Evolutionary conservation across 441 rosid genomes (phyloP), one percentile per base, ranked within the genome.

Genomic region (Arabidopsis hybrid): DNA sequence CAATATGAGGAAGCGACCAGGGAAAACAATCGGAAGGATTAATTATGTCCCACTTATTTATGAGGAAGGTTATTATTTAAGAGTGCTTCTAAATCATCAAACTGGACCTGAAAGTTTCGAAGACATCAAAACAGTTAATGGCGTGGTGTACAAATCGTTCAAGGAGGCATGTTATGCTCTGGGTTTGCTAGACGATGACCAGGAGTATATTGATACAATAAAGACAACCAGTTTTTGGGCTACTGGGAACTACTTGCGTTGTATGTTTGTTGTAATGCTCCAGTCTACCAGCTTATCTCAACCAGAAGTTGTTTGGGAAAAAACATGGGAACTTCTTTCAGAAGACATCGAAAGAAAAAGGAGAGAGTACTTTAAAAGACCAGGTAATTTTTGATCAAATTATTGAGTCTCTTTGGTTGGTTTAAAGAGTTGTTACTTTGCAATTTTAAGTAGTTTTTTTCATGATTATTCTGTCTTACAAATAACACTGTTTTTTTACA

Each of bases 121-220:
- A 5, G 45, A 35, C 0, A 1, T 36, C 0, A 59, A 1, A 10
- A 59, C 9, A 0, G 31, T 36, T 0, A 1, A 59, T 9, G 63
- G 14, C 0, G 63, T 59, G 0, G 9, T 16, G 0, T 2, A 38
- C 17, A 1, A 10, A 0, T 10, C 7, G 0, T 59, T 0, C 2
- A 38, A 59, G 3, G 1, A 36, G 3, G 31, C 63, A 36, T 16
- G 45, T 9, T 35, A 4, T 5, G 31, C 43, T 2, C 0, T 58
- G 2, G n/a, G 61, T 0, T 58, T 58, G 8, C 21, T 57, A 2
- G 45, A 58, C 2, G 11, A 35, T 58, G 45, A 58, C 0, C 11
- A 58, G 2, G 63, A 58, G 31, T 58, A 58, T 18, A 60, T 61
- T 18, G 31, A 57, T 4, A 26, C 35, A 1, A 8, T 57, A 0